A percentile compares a stretch with the other conserved stretches of the same genome.
These are phyloP conservation scores for Pythium phragmiticola DNA, from an alignment of 352 stramenopile genomes.

Conservation along the genomic window DNA sequence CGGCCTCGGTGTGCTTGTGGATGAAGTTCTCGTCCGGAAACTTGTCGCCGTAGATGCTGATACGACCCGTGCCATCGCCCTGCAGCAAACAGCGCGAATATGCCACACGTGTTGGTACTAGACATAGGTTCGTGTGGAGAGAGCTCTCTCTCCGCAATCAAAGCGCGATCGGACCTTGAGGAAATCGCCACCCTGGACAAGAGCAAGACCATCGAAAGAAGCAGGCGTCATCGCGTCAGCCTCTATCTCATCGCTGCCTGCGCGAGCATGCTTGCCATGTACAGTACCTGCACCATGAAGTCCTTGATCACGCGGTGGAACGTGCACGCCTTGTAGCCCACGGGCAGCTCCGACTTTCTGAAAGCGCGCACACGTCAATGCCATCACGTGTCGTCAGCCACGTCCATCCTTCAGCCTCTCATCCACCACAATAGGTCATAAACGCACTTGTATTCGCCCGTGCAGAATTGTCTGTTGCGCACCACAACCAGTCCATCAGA, in stretches of 20 bases:
- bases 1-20: constrained; percentile 80
- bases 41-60: constrained; percentile 89
- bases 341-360: constrained; percentile 78
- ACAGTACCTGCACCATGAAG: constrained; percentile 96
- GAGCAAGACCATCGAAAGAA: neutral
- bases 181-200: constrained; percentile 70
- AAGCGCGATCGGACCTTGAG: constrained; percentile 47
- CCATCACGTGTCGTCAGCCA: neutral
- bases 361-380: neutral
- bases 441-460: constrained; percentile 93
- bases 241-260: neutral
- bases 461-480: constrained; percentile 92
- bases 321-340: constrained; percentile 95
- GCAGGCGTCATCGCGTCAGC: neutral
- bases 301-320: constrained; percentile 99
- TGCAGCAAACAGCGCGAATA: constrained; percentile 19
- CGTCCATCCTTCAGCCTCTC: constrained; percentile 7
- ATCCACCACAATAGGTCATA: constrained; percentile 2
- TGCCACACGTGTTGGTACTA: neutral
- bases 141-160: neutral
- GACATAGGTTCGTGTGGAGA: too few relatives aligned
- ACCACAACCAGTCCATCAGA: constrained; percentile 7
- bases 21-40: constrained; percentile 83
- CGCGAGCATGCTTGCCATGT: neutral
- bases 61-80: constrained; percentile 78